Evolutionary conservation across 2,329 filamentous ascomycete genomes (phyloP).

Genomic region (Daldinia eschscholtzii): DNA sequence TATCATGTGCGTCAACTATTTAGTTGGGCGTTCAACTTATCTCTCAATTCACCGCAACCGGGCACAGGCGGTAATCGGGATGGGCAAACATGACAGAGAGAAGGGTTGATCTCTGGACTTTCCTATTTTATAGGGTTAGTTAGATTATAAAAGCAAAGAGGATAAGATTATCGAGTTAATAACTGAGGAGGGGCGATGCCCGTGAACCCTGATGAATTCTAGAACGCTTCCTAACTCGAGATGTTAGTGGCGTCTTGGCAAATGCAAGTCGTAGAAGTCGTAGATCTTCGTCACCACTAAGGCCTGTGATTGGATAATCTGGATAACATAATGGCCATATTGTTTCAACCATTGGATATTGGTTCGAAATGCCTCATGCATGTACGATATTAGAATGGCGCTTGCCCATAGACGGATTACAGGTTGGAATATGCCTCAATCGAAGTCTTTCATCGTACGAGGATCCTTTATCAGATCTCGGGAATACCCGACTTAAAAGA

Average conservation of each 20-base stretch:
- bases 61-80: background rate
- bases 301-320: constrained; percentile 41
- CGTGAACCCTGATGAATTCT: constrained; percentile 14
- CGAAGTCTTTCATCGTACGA: background rate
- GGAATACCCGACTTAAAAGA: constrained; percentile 7
- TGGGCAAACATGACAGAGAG: constrained; percentile 28
- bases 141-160: constrained; percentile 9
- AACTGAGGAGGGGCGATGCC: constrained; percentile 6
- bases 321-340: constrained; percentile 29
- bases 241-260: constrained; percentile 28
- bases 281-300: constrained; percentile 34
- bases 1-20: constrained; percentile 25
- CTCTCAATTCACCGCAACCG: constrained; percentile 29
- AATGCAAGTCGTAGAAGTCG: constrained; percentile 21
- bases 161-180: background rate
- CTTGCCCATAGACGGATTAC: background rate
- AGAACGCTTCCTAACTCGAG: constrained; percentile 28
- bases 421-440: constrained; percentile 9
- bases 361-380: constrained; percentile 28
- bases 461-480: constrained; percentile 22
- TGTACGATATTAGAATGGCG: constrained; percentile 4
- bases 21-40: constrained; percentile 1
- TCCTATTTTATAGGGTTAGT: background rate
- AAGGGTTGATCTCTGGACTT: background rate
- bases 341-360: constrained; percentile 2